Evolutionary conservation across 2,329 filamentous ascomycete species (phyloP), one percentile per base, ranked within the genome.

Genomic region (Aspergillus sp.): DNA sequence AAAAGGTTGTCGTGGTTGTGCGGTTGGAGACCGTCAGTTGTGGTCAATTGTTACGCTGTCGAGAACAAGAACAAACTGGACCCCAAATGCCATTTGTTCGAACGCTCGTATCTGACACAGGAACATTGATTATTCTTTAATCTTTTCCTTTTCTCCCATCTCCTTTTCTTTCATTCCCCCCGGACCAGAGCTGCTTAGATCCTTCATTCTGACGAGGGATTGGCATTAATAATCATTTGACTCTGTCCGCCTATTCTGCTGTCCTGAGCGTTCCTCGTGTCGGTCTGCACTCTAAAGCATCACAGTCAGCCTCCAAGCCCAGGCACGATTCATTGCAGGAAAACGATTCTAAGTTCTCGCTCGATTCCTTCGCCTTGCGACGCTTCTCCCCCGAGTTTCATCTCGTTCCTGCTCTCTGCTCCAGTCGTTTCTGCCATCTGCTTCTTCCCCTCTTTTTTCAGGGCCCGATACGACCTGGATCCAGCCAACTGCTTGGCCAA

Each of bases 151-250:
- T 51, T 42, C 57, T 57, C 22, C 3, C 13, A 33, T 57, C 51
- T 58, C 49, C 54, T 45, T 56, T 56, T 54, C 61, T 61, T 56
- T 47, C 52, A 20, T 51, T 46, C 51, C 45, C 15, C 22, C 48
- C 27, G 48, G 48, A 40, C 40, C 40, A 30, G 20, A 15, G 13
- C 34, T n/a, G 34, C 20, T 41, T 27, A 34, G 11, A 41, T 51
- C 48, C 15, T 51, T 51, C 12, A 6, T 37, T 51, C 33, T 40
- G 40, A 24, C 48, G 5, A 24, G 8, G 22, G 34, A 13, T 51
- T 41, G 48, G n/a, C 30, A 51, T 51, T 51, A 51, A 42, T 51
- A 51, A 51, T 42, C 39, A 41, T 22, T 20, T 22, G 22, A 12
- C 22, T 51, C 6, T 51, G 20, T 27, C 44, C 44, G 24, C 24